A percentile compares a stretch with the other conserved stretches of the same genome.
phyloP scores from a whole-genome alignment of 140 eudicot genomes.

The Stevia rebaudiana region DNA sequence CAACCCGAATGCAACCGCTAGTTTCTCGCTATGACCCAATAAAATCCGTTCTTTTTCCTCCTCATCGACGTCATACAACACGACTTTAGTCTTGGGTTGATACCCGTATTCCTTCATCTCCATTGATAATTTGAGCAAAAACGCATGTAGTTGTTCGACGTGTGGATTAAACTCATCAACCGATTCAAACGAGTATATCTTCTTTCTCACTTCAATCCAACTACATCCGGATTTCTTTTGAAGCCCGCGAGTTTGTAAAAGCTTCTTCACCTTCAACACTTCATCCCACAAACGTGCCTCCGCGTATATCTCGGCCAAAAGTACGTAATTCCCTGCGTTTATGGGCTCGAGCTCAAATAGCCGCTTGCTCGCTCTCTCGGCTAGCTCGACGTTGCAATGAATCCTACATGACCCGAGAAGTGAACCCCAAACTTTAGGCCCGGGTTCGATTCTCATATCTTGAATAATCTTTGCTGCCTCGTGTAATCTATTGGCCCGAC shows the following conservation, averaged over 20 bases:
- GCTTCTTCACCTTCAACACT: constrained; percentile 58
- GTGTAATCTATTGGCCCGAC: constrained; percentile 74
- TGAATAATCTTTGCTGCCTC: constrained; percentile 75
- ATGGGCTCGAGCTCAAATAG: constrained; percentile 80
- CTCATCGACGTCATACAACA: constrained; percentile 59
- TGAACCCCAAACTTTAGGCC: constrained; percentile 87
- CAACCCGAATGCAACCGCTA: constrained; percentile 87
- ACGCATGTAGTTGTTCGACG: constrained; percentile 56
- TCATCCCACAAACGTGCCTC: constrained; percentile 65
- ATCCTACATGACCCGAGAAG: constrained; percentile 92
- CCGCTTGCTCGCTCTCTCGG: constrained; percentile 69
- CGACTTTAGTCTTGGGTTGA: constrained; percentile 67
- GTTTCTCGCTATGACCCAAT: constrained; percentile 85
- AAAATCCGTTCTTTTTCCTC: constrained; percentile 62
- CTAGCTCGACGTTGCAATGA: constrained; percentile 71
- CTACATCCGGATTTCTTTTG: constrained; percentile 72
- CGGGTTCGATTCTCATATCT: constrained; percentile 75
- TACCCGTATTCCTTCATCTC: constrained; percentile 83
- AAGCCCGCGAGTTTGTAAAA: constrained; percentile 49
- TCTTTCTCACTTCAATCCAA: constrained; percentile 74
- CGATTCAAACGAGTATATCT: constrained; percentile 50
- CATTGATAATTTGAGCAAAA: constrained; percentile 44
- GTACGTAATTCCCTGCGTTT: constrained; percentile 82
- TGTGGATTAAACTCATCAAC: constrained; percentile 72
- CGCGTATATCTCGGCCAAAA: constrained; percentile 81